Base-by-base conservation (phyloP, 495 filamentous ascomycete genomes). In the Aspergillus egyptiacus region DNA sequence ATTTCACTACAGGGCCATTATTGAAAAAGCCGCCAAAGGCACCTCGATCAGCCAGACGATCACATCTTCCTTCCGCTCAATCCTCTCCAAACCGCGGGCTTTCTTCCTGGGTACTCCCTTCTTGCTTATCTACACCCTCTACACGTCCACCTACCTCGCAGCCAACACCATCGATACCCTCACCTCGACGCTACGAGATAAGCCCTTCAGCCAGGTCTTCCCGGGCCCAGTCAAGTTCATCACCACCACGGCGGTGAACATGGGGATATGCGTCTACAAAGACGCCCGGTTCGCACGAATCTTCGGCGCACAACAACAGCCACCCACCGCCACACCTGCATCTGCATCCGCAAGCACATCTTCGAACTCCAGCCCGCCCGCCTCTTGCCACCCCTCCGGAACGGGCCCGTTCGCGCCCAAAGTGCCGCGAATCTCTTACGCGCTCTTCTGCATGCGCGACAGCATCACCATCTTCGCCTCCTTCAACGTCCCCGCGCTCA, bases 381-480 rank as follows among this genome's bases (percentile, higher is more conserved):
- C 20, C 24, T 57, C 63, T 7, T 59, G 58, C 13, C 55, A 66
- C 45, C 57, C 57, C 2, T 46, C 57, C 5, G 15, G 8, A 4
- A 30, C 28, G 17, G n/a, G 22, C n/a, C 20, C 9, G 14, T 53
- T 51, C 33, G 19, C 52, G 8, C 37, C 51, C 15, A 60, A 52
- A 23, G 59, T 79, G 6, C 75, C 75, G 3, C 61, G 60, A 46
- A 52, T 66, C 10, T 86, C 85, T 24, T 95, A 90, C 67, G 58
- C 72, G 0, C 79, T 96, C 48, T 97, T 96, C 74, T 81, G 86
- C 8, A 59, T 82, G 43, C 81, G 93, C 55, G 91, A 97, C 68
- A 89, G 85, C 64, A 67, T 95, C 51, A 96, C 91, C 15, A 89
- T 97, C 65, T 95, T 95, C 68, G 89, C 86, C 19, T 88, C 83